phyloP scores from a whole-genome alignment of 225 moss, liverwort and hornwort genomes.

The Sphagnum contortum region DNA sequence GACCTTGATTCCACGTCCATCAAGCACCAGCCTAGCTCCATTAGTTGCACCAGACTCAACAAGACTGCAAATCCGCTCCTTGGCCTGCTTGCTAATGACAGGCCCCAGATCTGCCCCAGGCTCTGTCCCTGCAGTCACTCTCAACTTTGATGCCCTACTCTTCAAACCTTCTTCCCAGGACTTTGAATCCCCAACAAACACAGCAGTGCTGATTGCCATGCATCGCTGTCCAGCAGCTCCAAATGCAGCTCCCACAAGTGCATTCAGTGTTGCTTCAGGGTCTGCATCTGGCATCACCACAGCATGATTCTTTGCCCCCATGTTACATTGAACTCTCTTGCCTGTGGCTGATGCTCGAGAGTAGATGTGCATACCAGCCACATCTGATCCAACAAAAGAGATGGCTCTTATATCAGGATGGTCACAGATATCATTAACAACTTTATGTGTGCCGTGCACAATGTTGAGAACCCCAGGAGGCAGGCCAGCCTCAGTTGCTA shows the following conservation, averaged over 20 bases:
- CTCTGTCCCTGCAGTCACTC: constrained; percentile 74
- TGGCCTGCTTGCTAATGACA: constrained; percentile 89
- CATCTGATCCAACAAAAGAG: constrained; percentile 90
- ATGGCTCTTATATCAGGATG: constrained; percentile 86
- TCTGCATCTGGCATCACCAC: constrained; percentile 85
- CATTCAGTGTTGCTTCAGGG: constrained; percentile 63
- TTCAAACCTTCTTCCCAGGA: constrained; percentile 80
- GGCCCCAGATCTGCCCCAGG: constrained; percentile 84
- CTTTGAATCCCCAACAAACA: constrained; percentile 71
- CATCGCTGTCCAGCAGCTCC: constrained; percentile 97
- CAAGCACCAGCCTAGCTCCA: constrained; percentile 72
- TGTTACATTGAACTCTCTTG: constrained; percentile 93
- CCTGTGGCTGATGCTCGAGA: constrained; percentile 72
- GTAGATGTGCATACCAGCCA: constrained; percentile 92
- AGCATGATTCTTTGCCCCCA: constrained; percentile 99
- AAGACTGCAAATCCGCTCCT: constrained; percentile 76
- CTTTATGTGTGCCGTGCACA: constrained; percentile 76
- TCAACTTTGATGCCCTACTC: constrained; percentile 53
- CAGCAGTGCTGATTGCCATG: constrained; percentile 90
- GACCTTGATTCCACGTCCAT: constrained; percentile 79
- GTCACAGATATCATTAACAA: constrained; percentile 86
- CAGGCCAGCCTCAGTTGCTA: constrained; percentile 79
- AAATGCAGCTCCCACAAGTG: constrained; percentile 88
- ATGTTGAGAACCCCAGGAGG: constrained; percentile 87
- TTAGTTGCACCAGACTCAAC: constrained; percentile 64